phyloP scores from a whole-genome alignment of 495 filamentous ascomycete genomes.

The Penicillium atrosanguineum region DNA sequence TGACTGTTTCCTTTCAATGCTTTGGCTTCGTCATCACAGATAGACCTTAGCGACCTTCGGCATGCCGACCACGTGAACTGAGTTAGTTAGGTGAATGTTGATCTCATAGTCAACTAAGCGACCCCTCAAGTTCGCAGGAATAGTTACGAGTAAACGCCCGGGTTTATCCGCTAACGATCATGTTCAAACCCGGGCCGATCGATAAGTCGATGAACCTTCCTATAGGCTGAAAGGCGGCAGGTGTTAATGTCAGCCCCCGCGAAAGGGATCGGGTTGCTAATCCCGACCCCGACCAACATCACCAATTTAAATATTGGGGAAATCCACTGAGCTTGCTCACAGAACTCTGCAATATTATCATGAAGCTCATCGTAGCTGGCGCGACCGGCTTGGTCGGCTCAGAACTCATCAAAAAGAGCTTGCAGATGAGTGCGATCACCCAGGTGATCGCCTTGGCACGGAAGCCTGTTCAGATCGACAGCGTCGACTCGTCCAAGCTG shows the following conservation, averaged over 20 bases:
- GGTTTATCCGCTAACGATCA: neutral
- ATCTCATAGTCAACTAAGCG: too few relatives aligned
- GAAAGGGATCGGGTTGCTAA: constrained; percentile 3
- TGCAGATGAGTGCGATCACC: constrained; percentile 35
- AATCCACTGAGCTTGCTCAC: neutral
- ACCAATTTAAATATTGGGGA: neutral
- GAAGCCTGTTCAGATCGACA: constrained; percentile 28
- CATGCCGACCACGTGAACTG: neutral
- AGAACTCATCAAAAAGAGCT: constrained; percentile 44
- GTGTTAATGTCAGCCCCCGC: neutral
- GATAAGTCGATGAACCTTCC: neutral
- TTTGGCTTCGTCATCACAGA: neutral
- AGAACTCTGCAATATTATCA: constrained; percentile 12
- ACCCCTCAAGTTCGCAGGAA: too few relatives aligned
- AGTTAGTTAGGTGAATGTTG: neutral
- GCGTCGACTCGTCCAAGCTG: constrained; percentile 32
- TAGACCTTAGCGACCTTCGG: neutral
- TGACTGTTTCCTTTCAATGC: neutral
- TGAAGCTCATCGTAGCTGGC: constrained; percentile 55
- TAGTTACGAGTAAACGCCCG: neutral
- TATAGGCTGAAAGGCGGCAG: neutral
- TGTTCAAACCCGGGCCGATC: neutral
- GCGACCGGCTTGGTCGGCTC: constrained; percentile 46
- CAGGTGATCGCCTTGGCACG: constrained; percentile 42
- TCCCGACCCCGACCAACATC: constrained; percentile 2